A percentile compares a stretch with the other conserved stretches of the same genome.
phyloP scores from a whole-genome alignment of 129 eudicot genomes.

The Kitagawia praeruptora region DNA sequence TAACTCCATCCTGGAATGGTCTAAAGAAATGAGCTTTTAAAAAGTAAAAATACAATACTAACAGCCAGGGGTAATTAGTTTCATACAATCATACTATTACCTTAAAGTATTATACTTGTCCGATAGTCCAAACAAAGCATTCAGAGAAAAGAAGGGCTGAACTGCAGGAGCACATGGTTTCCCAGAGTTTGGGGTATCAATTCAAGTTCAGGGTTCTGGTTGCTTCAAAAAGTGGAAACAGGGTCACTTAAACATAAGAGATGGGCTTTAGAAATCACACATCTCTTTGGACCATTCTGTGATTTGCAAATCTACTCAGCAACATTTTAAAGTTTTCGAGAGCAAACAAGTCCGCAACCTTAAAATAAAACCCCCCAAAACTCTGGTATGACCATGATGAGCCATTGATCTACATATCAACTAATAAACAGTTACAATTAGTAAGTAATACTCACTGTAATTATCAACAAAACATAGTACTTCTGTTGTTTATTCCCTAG shows the following conservation, averaged over 20 bases:
- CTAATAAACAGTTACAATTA: not conserved
- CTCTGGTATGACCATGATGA: not conserved
- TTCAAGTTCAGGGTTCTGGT: not conserved
- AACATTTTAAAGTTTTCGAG: not conserved
- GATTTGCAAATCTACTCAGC: not conserved
- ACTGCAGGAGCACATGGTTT: too few relatives aligned
- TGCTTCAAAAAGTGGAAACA: not conserved
- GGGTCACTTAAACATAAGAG: not conserved
- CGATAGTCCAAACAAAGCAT: too few relatives aligned
- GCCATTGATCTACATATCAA: not conserved
- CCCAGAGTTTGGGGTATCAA: not conserved
- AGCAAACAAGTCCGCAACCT: not conserved
- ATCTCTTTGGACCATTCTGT: not conserved
- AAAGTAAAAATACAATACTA: too few relatives aligned
- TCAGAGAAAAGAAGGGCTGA: too few relatives aligned
- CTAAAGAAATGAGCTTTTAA: too few relatives aligned
- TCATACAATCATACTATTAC: not conserved
- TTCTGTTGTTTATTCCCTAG: constrained; percentile 40
- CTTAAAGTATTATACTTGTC: not conserved
- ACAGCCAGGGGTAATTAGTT: too few relatives aligned
- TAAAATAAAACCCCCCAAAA: not conserved
- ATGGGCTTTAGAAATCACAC: not conserved
- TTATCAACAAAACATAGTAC: constrained; percentile 76
- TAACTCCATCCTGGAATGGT: too few relatives aligned
- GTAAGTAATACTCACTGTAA: constrained; percentile 49